A percentile compares a stretch with the other conserved stretches of the same genome.
These are phyloP conservation scores for Colletotrichum plurivorum DNA, from an alignment of 2,329 filamentous ascomycete species.

Conservation along the genomic window DNA sequence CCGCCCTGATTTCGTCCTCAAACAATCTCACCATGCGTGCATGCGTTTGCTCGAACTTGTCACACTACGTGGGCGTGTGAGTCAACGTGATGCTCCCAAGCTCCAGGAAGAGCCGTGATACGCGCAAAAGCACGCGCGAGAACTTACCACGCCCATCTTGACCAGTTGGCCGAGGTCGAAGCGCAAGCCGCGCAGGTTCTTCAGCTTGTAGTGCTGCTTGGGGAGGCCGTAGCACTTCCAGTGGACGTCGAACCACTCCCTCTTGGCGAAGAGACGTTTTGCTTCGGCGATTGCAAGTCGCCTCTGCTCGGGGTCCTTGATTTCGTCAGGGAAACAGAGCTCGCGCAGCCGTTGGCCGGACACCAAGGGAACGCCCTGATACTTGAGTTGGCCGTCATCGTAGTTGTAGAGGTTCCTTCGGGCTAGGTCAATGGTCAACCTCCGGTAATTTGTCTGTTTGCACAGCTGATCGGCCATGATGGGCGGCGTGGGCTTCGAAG, in stretches of 20 bases:
- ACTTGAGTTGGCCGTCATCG: background rate
- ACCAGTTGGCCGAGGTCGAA: constrained; percentile 6
- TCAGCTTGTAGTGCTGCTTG: constrained; percentile 1
- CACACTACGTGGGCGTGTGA: background rate
- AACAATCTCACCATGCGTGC: background rate
- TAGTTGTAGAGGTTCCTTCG: background rate
- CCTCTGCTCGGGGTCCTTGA: constrained; percentile 1
- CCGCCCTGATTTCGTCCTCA: background rate
- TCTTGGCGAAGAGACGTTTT: background rate
- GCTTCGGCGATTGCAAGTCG: background rate
- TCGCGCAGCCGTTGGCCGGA: constrained; percentile 3
- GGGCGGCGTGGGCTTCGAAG: too few species aligned
- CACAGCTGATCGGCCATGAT: too few species aligned
- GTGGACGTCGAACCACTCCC: constrained; percentile 6
- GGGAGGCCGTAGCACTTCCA: constrained; percentile 3
- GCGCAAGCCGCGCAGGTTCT: background rate
- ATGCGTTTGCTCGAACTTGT: background rate
- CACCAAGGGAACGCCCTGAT: background rate
- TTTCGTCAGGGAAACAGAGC: constrained; percentile 16
- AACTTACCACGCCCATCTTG: constrained; percentile 15
- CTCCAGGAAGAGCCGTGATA: background rate
- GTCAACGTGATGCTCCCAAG: background rate
- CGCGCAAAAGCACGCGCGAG: background rate
- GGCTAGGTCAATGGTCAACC: too few species aligned
- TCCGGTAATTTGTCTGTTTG: too few species aligned